A percentile compares a stretch with the other conserved stretches of the same genome.
Conservation (phyloP, 2,329 filamentous ascomycete genomes). For the Bipolaris oryzae region DNA sequence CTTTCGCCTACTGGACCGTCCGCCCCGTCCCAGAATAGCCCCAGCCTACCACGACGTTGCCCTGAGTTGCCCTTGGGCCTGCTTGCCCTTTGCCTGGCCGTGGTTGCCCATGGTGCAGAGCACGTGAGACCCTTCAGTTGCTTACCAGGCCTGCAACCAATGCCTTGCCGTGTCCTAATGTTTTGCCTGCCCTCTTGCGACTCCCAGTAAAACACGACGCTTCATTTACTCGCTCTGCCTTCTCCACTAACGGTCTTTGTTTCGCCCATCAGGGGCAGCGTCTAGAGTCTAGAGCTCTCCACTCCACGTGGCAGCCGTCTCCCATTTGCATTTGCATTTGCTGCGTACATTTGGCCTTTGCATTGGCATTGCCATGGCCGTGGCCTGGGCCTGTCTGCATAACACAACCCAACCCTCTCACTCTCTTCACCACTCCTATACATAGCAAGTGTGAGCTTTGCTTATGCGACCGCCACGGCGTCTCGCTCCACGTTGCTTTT, state of each 20-base stretch:
- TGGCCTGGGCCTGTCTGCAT: no score
- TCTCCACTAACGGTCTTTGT: neutral
- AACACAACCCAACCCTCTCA: neutral
- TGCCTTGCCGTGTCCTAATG: no score
- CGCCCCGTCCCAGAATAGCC: constrained; percentile 11
- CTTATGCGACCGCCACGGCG: neutral
- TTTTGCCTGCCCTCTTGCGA: neutral
- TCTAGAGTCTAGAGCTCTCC: neutral
- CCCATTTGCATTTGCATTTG: neutral
- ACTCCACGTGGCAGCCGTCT: neutral
- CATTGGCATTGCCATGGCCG: neutral
- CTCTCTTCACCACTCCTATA: neutral
- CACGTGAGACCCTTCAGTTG: neutral
- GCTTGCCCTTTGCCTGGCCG: no score
- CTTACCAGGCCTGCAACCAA: no score
- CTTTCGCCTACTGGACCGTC: constrained; percentile 4
- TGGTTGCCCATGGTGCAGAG: neutral
- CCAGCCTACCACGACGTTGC: neutral
- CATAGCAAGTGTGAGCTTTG: constrained; percentile 1
- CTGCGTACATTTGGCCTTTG: neutral
- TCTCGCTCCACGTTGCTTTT: neutral
- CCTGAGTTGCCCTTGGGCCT: no score
- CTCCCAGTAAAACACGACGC: neutral
- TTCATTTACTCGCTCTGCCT: neutral
- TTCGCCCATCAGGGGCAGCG: constrained; percentile 1